phyloP scores from a whole-genome alignment of 768 basidiomycete species.

The Daedaleopsis nitida region DNA sequence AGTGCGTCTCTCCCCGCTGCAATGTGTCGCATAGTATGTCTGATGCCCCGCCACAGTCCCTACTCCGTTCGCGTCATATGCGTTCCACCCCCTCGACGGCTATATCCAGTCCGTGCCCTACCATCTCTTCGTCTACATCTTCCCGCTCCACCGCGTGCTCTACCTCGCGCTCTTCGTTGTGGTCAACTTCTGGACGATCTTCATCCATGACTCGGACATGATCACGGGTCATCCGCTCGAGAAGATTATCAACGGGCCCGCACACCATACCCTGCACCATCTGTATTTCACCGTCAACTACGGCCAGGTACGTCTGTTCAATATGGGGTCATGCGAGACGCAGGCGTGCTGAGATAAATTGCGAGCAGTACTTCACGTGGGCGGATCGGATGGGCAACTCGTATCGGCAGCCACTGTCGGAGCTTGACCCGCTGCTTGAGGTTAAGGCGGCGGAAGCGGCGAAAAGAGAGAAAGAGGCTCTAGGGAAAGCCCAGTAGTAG shows the following conservation, averaged over 20 bases:
- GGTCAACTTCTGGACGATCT: constrained; percentile 93
- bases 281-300: constrained; percentile 98
- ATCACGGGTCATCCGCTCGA: constrained; percentile 89
- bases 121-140: constrained; percentile 86
- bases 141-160: constrained; percentile 84
- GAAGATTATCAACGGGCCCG: constrained; percentile 91
- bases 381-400: constrained; percentile 83
- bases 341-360: constrained; percentile 11
- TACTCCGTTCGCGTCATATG: constrained; percentile 95
- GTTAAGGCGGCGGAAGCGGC: constrained; percentile 42
- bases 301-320: constrained; percentile 63
- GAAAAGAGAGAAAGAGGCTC: constrained; percentile 25
- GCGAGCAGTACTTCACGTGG: constrained; percentile 89
- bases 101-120: constrained; percentile 94
- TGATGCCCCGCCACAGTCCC: constrained; percentile 59
- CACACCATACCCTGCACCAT: constrained; percentile 97
- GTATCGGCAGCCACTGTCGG: constrained; percentile 84
- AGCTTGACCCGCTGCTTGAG: constrained; percentile 84
- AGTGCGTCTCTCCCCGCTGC: constrained; percentile 52
- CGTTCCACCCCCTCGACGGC: constrained; percentile 96
- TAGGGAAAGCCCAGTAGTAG: constrained; percentile 27
- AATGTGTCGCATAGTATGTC: background rate
- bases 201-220: constrained; percentile 99
- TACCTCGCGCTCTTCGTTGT: constrained; percentile 87
- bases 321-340: background rate